Conservation (phyloP, 2,329 filamentous ascomycete species). For the Phoma sp. region DNA sequence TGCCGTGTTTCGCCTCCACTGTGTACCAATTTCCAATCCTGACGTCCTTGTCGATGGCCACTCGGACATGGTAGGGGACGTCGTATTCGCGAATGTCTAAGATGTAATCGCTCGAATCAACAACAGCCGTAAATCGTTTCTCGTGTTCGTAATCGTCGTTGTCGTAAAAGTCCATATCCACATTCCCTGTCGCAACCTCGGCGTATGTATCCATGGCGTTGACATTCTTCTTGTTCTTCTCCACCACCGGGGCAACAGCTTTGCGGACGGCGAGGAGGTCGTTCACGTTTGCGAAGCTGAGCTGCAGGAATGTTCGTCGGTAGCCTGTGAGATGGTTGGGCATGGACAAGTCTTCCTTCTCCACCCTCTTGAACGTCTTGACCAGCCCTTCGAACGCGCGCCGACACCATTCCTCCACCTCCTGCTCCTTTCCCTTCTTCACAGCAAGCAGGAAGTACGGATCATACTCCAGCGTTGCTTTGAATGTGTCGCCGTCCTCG, state of each 20-base stretch:
- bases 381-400: conserved; percentile 82
- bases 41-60: conserved; percentile 97
- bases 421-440: conserved; percentile 84
- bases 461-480: conserved; percentile 94
- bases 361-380: conserved; percentile 76
- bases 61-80: conserved; percentile 98
- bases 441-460: conserved; percentile 95
- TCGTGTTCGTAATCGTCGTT: conserved; percentile 80
- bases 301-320: conserved; percentile 83
- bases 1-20: conserved; percentile 91
- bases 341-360: conserved; percentile 93
- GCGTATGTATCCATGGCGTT: conserved; percentile 98
- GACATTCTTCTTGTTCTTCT: conserved; percentile 96
- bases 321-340: conserved; percentile 96
- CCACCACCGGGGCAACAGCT: conserved; percentile 86
- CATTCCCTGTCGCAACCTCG: conserved; percentile 84
- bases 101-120: conserved; percentile 95
- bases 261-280: conserved; percentile 86
- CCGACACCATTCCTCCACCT: conserved; percentile 94
- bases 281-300: conserved; percentile 85
- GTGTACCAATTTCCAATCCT: conserved; percentile 97
- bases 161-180: conserved; percentile 94
- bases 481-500: conserved; percentile 83
- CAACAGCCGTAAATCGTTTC: conserved; percentile 77
- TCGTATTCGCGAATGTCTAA: conserved; percentile 99